Evolutionary conservation across 2,329 filamentous ascomycete genomes (phyloP).

Genomic region (Talaromyces sp.): DNA sequence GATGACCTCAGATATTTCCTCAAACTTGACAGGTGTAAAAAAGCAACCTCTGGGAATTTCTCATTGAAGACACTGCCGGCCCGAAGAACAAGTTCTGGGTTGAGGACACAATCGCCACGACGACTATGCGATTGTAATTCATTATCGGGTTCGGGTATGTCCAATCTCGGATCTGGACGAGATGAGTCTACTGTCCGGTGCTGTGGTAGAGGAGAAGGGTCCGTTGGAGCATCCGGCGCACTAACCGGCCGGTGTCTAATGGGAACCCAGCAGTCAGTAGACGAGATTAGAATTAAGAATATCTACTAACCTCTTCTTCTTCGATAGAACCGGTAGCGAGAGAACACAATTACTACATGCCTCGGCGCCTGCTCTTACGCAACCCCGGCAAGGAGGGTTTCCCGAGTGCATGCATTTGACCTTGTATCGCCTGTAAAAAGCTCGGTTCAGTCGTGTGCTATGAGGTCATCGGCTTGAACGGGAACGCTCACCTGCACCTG

Average conservation of each 20-base stretch:
- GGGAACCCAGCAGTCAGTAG: neutral
- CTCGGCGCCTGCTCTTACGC: conserved; percentile 15
- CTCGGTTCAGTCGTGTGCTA: neutral
- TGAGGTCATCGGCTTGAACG: neutral
- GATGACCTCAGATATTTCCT: conserved; percentile 12
- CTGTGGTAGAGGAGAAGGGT: neutral
- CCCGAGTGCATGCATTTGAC: conserved; percentile 22
- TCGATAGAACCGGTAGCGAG: conserved; percentile 13
- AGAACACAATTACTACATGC: conserved; percentile 15
- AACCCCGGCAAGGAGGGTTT: conserved; percentile 21
- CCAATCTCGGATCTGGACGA: neutral
- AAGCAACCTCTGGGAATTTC: conserved; percentile 20
- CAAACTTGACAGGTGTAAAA: conserved; percentile 19
- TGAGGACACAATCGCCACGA: conserved; percentile 1
- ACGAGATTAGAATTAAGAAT: neutral
- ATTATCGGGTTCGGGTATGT: neutral
- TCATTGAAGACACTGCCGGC: conserved; percentile 18
- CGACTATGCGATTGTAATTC: neutral
- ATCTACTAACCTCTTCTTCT: neutral
- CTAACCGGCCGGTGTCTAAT: neutral
- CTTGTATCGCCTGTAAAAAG: conserved; percentile 19
- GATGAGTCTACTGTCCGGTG: neutral
- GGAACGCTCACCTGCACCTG: neutral
- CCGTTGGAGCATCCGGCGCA: neutral
- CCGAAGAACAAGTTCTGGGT: conserved; percentile 13